Base-by-base conservation (phyloP, 176 grass and related monocot genomes). In the Carex pumila region DNA sequence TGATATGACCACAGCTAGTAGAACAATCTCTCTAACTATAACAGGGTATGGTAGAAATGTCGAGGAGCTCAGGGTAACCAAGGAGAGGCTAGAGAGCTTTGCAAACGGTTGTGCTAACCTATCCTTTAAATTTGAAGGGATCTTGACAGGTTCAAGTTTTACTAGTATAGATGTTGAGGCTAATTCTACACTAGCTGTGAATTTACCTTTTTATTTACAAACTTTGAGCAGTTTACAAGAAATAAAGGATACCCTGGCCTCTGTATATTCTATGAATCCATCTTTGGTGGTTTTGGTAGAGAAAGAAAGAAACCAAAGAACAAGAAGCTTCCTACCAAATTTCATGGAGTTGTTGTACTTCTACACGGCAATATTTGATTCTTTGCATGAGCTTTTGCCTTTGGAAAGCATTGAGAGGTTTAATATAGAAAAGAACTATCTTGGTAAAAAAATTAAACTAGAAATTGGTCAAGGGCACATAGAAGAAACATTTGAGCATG, bases 291-390 rank as follows among this genome's bases (percentile, higher is more conserved):
- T 94, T 59, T 36, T 97, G 61, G 89, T 92, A 1, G 87, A 93
- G 47, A 91, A 58, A 77, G 74, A 88, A 73, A 63, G 83, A 19
- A 71, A 55, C 43, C 80, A 62, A 74, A 47, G 31, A 2, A 13
- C 74, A 7, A 41, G 34, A 58, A 85, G 81, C 81, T 67, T 94
- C 71, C 52, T 91, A 0, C 79, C 90, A 7, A 85, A 71, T 31
- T 91, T 94, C 81, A 83, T 87, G 63, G 89, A 84, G 54, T 75
- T 30, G 67, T 85, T 97, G 65, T 89, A 79, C 58, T 94, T 91
- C 84, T 94, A 81, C 84, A 73, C 86, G 4, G 85, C 95, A 7
- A 88, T 92, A 86, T 97, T 94, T 83, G 85, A 94, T 83, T 94
- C 92, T 64, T 64, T 97, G 41, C 79, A 97, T 78, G 89, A 92